A percentile compares a stretch with the other conserved stretches of the same genome.
Conservation (phyloP, 768 basidiomycete species). For the Lanmaoa rubissima region DNA sequence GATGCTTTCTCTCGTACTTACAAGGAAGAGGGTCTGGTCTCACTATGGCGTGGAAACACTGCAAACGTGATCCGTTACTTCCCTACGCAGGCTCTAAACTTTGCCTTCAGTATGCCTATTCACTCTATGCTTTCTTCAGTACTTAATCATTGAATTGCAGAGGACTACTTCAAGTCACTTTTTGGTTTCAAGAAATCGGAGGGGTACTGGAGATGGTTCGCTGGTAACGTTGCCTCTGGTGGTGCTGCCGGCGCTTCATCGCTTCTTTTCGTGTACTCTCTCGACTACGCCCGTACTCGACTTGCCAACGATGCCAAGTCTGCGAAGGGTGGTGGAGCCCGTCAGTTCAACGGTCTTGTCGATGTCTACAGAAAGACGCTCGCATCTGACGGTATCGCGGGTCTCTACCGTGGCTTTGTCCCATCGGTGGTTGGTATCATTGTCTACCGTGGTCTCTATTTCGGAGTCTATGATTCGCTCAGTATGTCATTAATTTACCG, state of each 20-base stretch:
- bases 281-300: constrained; percentile 99
- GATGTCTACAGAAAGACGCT: constrained; percentile 98
- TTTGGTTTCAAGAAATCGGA: constrained; percentile 99
- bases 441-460: constrained; percentile 99
- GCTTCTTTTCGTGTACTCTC: constrained; percentile 98
- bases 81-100: constrained; percentile 99
- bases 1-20: constrained; percentile 95
- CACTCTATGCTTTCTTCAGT: not conserved
- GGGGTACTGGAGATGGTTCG: constrained; percentile 98
- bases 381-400: constrained; percentile 94
- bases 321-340: constrained; percentile 83
- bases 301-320: constrained; percentile 98
- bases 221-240: constrained; percentile 97
- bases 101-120: constrained; percentile 89
- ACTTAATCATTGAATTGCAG: constrained; percentile 30
- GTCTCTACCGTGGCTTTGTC: constrained; percentile 99
- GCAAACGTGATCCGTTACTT: constrained; percentile 99
- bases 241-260: constrained; percentile 99
- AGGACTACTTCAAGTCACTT: constrained; percentile 98
- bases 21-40: constrained; percentile 90
- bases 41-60: constrained; percentile 99
- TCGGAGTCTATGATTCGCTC: constrained; percentile 94
- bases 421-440: constrained; percentile 99
- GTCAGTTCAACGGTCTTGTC: constrained; percentile 98
- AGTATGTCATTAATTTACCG: constrained; percentile 53